A percentile compares a stretch with the other conserved stretches of the same genome.
These are phyloP conservation scores for Oemleria cerasiformis DNA, from an alignment of 306 rosid species.

Conservation along the genomic window DNA sequence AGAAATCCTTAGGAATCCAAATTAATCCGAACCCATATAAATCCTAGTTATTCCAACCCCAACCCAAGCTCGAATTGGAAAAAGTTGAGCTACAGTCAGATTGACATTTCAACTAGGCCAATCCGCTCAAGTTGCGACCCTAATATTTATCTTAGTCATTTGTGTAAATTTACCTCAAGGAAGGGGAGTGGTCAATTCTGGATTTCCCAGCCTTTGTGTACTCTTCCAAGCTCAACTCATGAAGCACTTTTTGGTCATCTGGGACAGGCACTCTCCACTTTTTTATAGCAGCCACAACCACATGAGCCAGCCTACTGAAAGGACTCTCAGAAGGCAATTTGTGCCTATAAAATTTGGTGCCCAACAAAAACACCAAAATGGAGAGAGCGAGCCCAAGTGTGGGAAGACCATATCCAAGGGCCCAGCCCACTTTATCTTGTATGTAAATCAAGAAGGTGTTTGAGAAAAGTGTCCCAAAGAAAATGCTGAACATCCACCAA, in stretches of 20 bases:
- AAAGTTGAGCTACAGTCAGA: too few relatives aligned
- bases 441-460: conserved; percentile 63
- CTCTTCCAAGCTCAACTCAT: conserved; percentile 56
- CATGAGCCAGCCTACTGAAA: conserved; percentile 50
- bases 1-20: too few relatives aligned
- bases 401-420: conserved; percentile 78
- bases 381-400: conserved; percentile 63
- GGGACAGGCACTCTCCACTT: conserved; percentile 53
- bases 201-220: conserved; percentile 31
- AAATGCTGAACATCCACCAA: conserved; percentile 80
- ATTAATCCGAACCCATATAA: too few relatives aligned
- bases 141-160: too few relatives aligned
- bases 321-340: conserved; percentile 76
- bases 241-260: conserved; percentile 55
- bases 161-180: conserved; percentile 43
- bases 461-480: conserved; percentile 68
- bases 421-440: conserved; percentile 74
- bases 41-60: too few relatives aligned
- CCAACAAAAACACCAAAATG: conserved; percentile 54
- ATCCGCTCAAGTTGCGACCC: too few relatives aligned
- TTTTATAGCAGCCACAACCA: conserved; percentile 49
- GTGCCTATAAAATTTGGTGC: conserved; percentile 69
- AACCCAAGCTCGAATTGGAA: too few relatives aligned
- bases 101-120: too few relatives aligned
- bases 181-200: conserved; percentile 47